Evolutionary conservation across 1,139 yeast genomes (phyloP).

Genomic region (Meyerozyma sp.): DNA sequence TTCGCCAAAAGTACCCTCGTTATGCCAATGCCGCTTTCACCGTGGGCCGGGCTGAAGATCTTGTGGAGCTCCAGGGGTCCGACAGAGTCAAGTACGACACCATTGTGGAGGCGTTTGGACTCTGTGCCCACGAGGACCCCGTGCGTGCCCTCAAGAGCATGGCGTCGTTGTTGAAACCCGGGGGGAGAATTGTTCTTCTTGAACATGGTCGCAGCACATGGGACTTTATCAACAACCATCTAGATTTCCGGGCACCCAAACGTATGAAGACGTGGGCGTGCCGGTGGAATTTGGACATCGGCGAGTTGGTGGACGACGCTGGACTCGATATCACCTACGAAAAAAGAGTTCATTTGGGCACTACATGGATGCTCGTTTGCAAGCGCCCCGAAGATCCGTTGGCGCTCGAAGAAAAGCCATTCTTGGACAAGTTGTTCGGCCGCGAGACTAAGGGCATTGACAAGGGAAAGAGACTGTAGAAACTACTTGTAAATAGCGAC

Average conservation of each 20-base stretch:
- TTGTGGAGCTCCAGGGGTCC: slow-evolving; percentile 47
- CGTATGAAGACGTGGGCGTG: slow-evolving; percentile 95
- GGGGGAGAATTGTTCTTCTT: slow-evolving; percentile 81
- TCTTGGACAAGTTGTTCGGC: slow-evolving; percentile 40
- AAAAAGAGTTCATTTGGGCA: slow-evolving; percentile 83
- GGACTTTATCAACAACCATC: slow-evolving; percentile 68
- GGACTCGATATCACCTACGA: slow-evolving; percentile 81
- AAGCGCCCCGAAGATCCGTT: slow-evolving; percentile 65
- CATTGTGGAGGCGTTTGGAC: slow-evolving; percentile 87
- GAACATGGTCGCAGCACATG: slow-evolving; percentile 91
- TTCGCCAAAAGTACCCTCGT: slow-evolving; percentile 58
- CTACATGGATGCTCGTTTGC: slow-evolving; percentile 82
- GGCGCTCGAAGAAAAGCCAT: slow-evolving; percentile 37
- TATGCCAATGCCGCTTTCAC: slow-evolving; percentile 77
- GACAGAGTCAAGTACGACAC: slow-evolving; percentile 71
- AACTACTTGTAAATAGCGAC: neutral
- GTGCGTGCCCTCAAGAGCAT: slow-evolving; percentile 74
- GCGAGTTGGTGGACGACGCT: slow-evolving; percentile 74
- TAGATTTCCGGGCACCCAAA: slow-evolving; percentile 78
- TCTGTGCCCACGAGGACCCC: slow-evolving; percentile 95
- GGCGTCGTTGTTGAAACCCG: slow-evolving; percentile 68
- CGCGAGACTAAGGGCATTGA: slow-evolving; percentile 24
- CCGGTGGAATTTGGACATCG: slow-evolving; percentile 93
- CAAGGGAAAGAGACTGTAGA: slow-evolving; percentile 9
- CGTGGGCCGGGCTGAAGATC: slow-evolving; percentile 87